A percentile compares a stretch with the other conserved stretches of the same genome.
Conservation (phyloP, 129 eudicot genomes). For the Glebionis coronaria region DNA sequence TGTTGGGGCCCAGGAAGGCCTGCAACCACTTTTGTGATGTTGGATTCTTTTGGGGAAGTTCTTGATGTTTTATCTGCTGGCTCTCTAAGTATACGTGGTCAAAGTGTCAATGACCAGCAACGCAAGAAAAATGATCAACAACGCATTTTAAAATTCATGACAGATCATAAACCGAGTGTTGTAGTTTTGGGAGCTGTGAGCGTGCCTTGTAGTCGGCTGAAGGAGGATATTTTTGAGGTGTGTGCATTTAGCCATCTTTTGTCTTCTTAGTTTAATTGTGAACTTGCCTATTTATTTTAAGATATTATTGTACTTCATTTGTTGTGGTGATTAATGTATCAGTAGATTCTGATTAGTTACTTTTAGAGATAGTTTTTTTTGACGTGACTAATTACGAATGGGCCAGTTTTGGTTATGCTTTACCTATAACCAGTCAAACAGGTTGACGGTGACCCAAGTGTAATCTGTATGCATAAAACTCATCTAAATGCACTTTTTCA, state of each 20-base stretch:
- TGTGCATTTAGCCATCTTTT: constrained; percentile 1
- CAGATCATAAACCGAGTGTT: constrained; percentile 83
- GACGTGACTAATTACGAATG: no score
- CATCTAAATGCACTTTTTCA: not conserved
- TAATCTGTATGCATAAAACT: not conserved
- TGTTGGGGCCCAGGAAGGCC: constrained; percentile 99
- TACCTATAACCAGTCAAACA: not conserved
- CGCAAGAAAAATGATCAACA: constrained; percentile 88
- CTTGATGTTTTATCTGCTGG: constrained; percentile 76
- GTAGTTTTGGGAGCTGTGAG: constrained; percentile 85
- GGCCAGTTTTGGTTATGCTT: no score
- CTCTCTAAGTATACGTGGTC: constrained; percentile 73
- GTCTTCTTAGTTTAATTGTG: not conserved
- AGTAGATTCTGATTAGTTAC: no score
- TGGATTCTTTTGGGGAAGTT: constrained; percentile 91
- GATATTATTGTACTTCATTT: not conserved
- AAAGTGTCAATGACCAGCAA: constrained; percentile 76
- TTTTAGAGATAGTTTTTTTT: no score
- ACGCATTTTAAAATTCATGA: constrained; percentile 71
- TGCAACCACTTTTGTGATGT: constrained; percentile 93
- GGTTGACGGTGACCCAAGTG: not conserved
- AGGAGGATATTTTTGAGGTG: constrained; percentile 88
- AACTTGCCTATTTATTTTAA: constrained; percentile 11
- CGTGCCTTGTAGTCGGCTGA: constrained; percentile 77
- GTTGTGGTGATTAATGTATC: not conserved